Base-by-base conservation (phyloP, 2,329 filamentous ascomycete genomes). In the Byssothecium circinans region DNA sequence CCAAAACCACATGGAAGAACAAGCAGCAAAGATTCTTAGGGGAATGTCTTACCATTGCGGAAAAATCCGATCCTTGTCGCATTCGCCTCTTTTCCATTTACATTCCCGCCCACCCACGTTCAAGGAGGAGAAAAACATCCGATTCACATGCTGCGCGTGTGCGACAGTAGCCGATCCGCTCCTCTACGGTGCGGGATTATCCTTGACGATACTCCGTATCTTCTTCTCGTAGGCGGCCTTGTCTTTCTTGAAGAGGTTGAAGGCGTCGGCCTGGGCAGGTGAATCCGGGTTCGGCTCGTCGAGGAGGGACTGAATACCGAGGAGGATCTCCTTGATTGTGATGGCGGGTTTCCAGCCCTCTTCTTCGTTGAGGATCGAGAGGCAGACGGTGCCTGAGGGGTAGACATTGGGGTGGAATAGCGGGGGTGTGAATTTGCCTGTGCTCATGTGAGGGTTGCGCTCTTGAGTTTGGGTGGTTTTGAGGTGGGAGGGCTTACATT, bases 361-460 rank as follows among this genome's bases (percentile, higher is more conserved):
- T 64, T 99, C 94, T 72, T 99, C 95, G 75, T 97, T 99, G 57
- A 99, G 76, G 58, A 99, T 99, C 22, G 90, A 96, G 18, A 99
- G 81, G 69, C 94, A 99, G 53, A 99, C 94, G 39, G 94, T 99
- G 58, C 94, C 95, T 0, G 92, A 97, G 0, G 94, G 94, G 70
- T 99, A 99, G 59, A 99, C 94, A 71, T 99, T 99, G 0, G 94
- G 94, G 68, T 99, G 94, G 77, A 99, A 99, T 33, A 99, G 84
- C 18, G 94, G 92, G 11, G 94, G 94, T 0, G 87, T 83, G 68
- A 99, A 99, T 81, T 96, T 96, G 85, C 91, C 91, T 96, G 60
- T 20, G 22, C 17, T 17, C 35, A 46, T 36, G 15, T 15, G 8
- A 44, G 18, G 53, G 50, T n/a, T n/a, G n/a, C n/a, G n/a, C n/a